Percentiles rank a stretch among this genome's conserved stretches.
These are phyloP conservation scores for Fusarium ramigenum DNA, from an alignment of 2,329 filamentous ascomycete species.

Conservation along the genomic window DNA sequence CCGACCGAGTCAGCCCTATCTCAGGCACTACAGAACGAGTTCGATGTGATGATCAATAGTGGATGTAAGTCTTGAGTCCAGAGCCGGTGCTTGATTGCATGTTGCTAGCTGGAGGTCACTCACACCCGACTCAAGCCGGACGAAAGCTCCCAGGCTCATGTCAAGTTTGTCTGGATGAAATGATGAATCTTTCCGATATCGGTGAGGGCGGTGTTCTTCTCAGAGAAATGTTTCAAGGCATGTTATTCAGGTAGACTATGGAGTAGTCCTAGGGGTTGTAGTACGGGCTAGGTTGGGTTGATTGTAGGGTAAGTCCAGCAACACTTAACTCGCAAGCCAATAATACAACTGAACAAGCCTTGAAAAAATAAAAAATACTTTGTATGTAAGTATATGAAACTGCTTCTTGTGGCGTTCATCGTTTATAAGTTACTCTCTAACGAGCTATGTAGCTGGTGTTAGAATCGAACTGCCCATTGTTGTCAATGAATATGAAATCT, in stretches of 20 bases:
- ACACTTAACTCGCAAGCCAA: not conserved
- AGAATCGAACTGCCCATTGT: not conserved
- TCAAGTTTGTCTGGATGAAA: not conserved
- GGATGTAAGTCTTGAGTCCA: not conserved
- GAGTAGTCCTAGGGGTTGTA: not conserved
- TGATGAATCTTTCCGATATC: not conserved
- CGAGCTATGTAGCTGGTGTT: not conserved
- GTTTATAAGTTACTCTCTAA: too few relatives aligned
- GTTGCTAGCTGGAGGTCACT: not conserved
- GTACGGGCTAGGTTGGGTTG: not conserved
- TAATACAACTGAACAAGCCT: too few relatives aligned
- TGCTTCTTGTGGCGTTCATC: too few relatives aligned
- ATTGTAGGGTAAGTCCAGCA: not conserved
- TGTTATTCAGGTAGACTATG: not conserved
- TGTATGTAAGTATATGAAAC: not conserved
- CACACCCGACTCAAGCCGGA: not conserved
- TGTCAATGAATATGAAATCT: not conserved
- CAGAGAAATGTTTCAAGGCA: not conserved
- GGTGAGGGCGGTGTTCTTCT: not conserved
- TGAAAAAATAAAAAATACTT: too few relatives aligned
- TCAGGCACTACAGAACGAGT: not conserved
- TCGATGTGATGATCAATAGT: not conserved
- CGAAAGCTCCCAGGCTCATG: not conserved
- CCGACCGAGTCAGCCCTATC: constrained; percentile 19
- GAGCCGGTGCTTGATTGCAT: not conserved